Conservation (phyloP, 1,139 yeast species). For the Kluyveromyces sp. region DNA sequence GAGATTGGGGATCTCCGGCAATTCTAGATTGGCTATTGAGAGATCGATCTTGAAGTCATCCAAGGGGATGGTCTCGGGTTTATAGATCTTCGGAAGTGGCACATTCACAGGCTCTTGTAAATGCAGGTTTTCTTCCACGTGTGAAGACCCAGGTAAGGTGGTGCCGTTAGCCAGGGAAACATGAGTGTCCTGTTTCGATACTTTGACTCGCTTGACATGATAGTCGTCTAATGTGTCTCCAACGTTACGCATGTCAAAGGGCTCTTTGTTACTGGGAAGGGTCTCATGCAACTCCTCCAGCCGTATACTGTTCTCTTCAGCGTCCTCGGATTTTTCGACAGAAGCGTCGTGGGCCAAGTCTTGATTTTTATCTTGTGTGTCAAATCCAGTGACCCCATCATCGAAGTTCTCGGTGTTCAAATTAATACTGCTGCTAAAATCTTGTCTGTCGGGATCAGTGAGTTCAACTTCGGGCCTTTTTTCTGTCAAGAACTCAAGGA, state of each 20-base stretch:
- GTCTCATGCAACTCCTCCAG: conserved; percentile 13
- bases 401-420: neutral
- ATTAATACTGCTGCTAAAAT: conserved; percentile 4
- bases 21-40: conserved; percentile 9
- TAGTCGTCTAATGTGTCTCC: conserved; percentile 12
- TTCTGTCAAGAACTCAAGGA: conserved; percentile 1
- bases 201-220: conserved; percentile 17
- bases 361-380: neutral
- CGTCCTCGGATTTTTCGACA: neutral
- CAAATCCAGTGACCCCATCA: neutral
- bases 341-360: neutral
- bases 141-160: conserved; percentile 5
- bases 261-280: conserved; percentile 13
- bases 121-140: conserved; percentile 11
- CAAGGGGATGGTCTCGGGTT: conserved; percentile 14
- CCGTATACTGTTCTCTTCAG: neutral
- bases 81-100: conserved; percentile 22
- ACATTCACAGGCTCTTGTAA: conserved; percentile 24
- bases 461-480: neutral
- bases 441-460: conserved; percentile 5
- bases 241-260: conserved; percentile 24
- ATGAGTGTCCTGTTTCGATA: neutral
- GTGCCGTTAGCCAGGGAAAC: neutral
- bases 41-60: conserved; percentile 17
- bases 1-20: conserved; percentile 20